These are phyloP conservation scores for Malassezia sp. DNA, from an alignment of 1,284 basidiomycete genomes.

Conservation along the genomic window DNA sequence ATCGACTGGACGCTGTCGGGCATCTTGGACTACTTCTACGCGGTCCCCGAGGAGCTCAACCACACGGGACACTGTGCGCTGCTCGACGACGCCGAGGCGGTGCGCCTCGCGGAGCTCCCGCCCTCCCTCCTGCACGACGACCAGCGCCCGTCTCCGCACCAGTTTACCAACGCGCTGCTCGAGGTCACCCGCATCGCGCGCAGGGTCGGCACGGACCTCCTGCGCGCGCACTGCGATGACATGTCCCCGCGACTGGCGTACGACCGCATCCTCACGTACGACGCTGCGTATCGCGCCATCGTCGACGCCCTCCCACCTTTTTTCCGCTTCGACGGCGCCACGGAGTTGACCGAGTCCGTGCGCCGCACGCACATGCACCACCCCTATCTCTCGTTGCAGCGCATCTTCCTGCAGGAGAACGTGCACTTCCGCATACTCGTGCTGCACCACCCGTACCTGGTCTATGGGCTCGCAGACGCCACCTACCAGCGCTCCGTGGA, in stretches of 20 bases:
- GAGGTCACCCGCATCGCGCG: background rate
- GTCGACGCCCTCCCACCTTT: background rate
- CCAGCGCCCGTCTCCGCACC: background rate
- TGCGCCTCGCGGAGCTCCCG: background rate
- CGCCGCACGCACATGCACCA: conserved; percentile 1
- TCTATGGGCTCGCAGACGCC: conserved; percentile 20
- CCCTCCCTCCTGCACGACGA: background rate
- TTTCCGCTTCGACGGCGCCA: background rate
- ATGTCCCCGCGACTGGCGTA: no score
- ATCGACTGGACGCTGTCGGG: background rate
- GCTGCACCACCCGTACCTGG: conserved; percentile 26
- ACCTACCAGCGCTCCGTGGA: conserved; percentile 24
- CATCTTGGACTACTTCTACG: background rate
- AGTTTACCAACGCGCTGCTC: background rate
- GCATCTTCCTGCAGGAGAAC: conserved; percentile 23
- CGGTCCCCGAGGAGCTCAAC: background rate
- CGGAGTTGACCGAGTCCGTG: background rate
- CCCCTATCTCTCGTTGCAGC: conserved; percentile 25
- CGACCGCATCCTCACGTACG: no score
- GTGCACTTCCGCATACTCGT: conserved; percentile 26
- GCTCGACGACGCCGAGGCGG: conserved; percentile 1
- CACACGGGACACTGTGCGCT: no score
- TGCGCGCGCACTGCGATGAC: no score
- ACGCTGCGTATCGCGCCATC: no score
- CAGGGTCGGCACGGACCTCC: background rate